Percentiles rank a stretch among this genome's conserved stretches.
These are phyloP conservation scores for Mrakia hoshinonis DNA, from an alignment of 768 basidiomycete genomes.

Conservation along the genomic window DNA sequence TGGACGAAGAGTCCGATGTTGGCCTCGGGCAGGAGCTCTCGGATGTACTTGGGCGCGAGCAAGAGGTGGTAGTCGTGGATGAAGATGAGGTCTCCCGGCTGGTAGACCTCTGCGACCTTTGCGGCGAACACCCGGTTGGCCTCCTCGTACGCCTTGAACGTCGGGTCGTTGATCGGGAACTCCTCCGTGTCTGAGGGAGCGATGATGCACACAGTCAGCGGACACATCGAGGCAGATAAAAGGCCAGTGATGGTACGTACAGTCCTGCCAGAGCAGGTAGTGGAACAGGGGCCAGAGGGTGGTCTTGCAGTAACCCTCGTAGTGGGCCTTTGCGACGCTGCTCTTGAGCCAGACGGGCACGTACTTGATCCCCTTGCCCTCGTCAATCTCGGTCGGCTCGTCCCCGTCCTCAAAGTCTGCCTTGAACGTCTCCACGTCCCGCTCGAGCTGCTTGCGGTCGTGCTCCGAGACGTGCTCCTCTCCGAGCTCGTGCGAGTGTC, in stretches of 20 bases:
- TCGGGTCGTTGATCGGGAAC: constrained; percentile 66
- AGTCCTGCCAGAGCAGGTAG: constrained; percentile 92
- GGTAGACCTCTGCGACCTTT: constrained; percentile 65
- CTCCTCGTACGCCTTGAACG: constrained; percentile 67
- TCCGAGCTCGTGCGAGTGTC: constrained; percentile 34
- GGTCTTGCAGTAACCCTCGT: constrained; percentile 96
- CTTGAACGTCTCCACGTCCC: constrained; percentile 55
- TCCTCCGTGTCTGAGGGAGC: constrained; percentile 58
- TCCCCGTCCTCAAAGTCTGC: constrained; percentile 52
- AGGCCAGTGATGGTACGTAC: background rate
- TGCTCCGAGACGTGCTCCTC: constrained; percentile 48
- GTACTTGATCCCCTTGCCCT: constrained; percentile 55
- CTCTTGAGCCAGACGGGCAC: constrained; percentile 88
- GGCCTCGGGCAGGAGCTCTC: constrained; percentile 57
- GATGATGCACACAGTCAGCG: no score
- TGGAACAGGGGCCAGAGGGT: constrained; percentile 98
- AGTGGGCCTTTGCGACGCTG: constrained; percentile 81
- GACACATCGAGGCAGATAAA: background rate
- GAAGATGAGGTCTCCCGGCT: constrained; percentile 76
- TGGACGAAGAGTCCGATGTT: constrained; percentile 90
- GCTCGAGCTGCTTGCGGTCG: constrained; percentile 60
- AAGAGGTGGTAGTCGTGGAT: constrained; percentile 89
- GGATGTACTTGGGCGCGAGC: constrained; percentile 74
- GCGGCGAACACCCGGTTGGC: constrained; percentile 83
- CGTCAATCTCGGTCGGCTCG: constrained; percentile 40